Base-by-base conservation (phyloP, 2,329 filamentous ascomycete genomes). In the Trichoderma sp. region DNA sequence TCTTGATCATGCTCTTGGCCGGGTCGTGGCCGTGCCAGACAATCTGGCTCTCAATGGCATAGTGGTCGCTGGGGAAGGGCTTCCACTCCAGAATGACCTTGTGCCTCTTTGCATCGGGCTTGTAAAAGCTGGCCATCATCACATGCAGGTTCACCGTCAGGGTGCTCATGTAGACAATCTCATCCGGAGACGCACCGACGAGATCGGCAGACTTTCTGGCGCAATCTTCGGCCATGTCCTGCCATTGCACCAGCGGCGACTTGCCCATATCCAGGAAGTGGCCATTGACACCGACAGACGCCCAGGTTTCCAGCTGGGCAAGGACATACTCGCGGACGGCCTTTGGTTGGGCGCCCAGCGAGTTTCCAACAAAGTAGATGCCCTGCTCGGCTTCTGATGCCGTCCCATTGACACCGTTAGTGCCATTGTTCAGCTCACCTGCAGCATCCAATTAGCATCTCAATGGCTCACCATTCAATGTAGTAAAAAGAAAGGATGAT, bases 31-130 rank as follows among this genome's bases (percentile, higher is more conserved):
- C 88, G 77, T 95, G 92, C 81, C 89, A 89, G 11, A 83, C 81
- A 33, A 97, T 87, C 76, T 97, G 94, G 37, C 92, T 94, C 78
- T 94, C 90, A 35, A 96, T 88, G 4, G 92, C 92, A 77, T 94
- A 97, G 87, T 94, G 77, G 76, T 97, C 94, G 78, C 91, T 94
- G 0, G 94, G 94, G 74, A 97, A 97, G 0, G 94, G 93, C 76
- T 94, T 94, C 79, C 92, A 92, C 79, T 97, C 93, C n/a, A 95
- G 85, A 64, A 96, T 91, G 72, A 97, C 91, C 82, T 95, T 96
- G 81, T 91, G 91, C 49, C 83, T 79, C 73, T 80, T 80, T 81
- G 85, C 76, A 0, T 85, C 91, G 0, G 93, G 93, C 65, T 82
- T 84, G 81, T 95, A 97, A 81, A 97, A 96, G 79, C 91, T 92